Evolutionary conservation across 2,329 filamentous ascomycete species (phyloP), one percentile per base, ranked within the genome.

Genomic region (Fusarium brevicatenulatum): DNA sequence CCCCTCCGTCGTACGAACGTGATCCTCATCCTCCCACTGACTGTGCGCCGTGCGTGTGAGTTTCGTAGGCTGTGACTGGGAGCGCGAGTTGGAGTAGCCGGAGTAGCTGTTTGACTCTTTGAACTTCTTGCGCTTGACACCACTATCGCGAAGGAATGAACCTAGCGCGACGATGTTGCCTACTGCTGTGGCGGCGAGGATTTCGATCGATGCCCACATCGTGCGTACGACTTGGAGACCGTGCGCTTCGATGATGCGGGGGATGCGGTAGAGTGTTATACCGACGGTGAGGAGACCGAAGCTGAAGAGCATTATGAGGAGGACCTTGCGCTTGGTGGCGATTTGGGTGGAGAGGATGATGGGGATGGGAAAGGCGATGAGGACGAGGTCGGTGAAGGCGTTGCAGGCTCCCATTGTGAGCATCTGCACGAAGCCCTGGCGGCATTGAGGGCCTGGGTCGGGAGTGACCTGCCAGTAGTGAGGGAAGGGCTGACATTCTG

Each of bases 111-210:
- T 88, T 32, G 87, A 87, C 67, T 88, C 86, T 66, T 91, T 91
- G 83, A 92, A 98, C 80, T 93, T 95, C 65, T 87, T 87, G 82
- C 95, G 96, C 85, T 97, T 98, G 47, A 93, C 86, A 36, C 95
- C 95, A 62, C 93, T 90, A 80, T 97, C 95, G 12, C 95, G 89
- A 19, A 97, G 90, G 79, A 97, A 98, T 0, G 94, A 96, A 8
- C 95, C 95, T 1, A 98, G 89, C 3, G 97, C 92, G 28, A 98
- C 87, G 4, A 92, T 91, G 80, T 98, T 98, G 18, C 95, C 93
- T 3, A 96, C 93, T 1, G 90, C 89, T 0, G 94, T 93, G 4
- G 95, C 94, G 25, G 94, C 94, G 2, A 98, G 87, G 16, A 97
- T 93, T 79, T 98, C 95, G 9, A 95, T 86, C 0, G 94, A 97